Conservation (phyloP, 2,329 filamentous ascomycete genomes). For the Microdochium trichocladiopsis region DNA sequence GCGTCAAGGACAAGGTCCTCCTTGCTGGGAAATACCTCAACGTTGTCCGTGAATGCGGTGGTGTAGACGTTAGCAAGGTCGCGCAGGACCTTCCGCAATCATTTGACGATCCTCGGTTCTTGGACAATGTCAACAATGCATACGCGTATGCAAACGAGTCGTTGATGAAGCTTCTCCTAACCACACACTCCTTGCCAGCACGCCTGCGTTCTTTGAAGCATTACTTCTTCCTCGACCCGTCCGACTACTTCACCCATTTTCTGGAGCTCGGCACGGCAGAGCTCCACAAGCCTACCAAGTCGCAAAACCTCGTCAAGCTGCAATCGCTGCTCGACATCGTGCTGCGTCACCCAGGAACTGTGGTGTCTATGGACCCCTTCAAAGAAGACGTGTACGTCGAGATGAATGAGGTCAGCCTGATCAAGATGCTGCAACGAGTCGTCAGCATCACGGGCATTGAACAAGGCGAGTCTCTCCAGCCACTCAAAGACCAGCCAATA, state of each 20-base stretch:
- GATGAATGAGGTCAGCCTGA: conserved; percentile 91
- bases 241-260: conserved; percentile 98
- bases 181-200: conserved; percentile 83
- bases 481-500: conserved; percentile 57
- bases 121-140: conserved; percentile 92
- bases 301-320: conserved; percentile 86
- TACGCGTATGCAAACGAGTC: conserved; percentile 96
- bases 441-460: conserved; percentile 96
- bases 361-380: conserved; percentile 90
- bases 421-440: conserved; percentile 90
- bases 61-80: conserved; percentile 86
- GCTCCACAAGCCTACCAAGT: conserved; percentile 79
- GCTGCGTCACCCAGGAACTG: conserved; percentile 88
- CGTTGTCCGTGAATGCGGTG: conserved; percentile 93
- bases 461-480: conserved; percentile 75
- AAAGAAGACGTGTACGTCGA: conserved; percentile 97
- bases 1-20: conserved; percentile 88
- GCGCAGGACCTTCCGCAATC: conserved; percentile 83
- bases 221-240: conserved; percentile 97
- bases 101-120: conserved; percentile 85
- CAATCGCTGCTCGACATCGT: conserved; percentile 95
- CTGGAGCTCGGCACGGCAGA: conserved; percentile 87
- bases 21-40: conserved; percentile 97
- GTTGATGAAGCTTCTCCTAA: conserved; percentile 81
- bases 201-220: conserved; percentile 89